A percentile compares a stretch with the other conserved stretches of the same genome.
Conservation (phyloP, 257 asterid species). For the Solanum virginianum region DNA sequence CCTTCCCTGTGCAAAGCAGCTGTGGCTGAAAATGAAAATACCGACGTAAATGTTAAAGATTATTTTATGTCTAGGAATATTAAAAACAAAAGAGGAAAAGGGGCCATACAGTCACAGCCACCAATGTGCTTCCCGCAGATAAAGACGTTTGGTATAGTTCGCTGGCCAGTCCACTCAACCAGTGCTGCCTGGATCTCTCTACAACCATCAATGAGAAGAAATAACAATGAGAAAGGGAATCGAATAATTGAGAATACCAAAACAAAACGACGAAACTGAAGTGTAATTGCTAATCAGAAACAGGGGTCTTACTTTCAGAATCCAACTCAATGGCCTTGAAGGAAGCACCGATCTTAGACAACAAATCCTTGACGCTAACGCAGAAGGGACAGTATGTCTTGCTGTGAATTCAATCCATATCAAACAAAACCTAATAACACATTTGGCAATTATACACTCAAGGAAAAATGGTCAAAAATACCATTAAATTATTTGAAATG, state of each 20-base stretch:
- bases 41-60: no score
- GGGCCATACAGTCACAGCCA: conserved; percentile 66
- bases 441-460: no score
- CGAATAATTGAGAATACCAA: no score
- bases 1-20: conserved; percentile 46
- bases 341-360: conserved; percentile 51
- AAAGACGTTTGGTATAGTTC: conserved; percentile 81
- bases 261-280: not conserved
- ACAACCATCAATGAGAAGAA: conserved; percentile 1
- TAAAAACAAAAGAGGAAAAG: not conserved
- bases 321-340: conserved; percentile 67
- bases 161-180: conserved; percentile 60
- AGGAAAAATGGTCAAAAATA: no score
- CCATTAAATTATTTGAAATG: no score
- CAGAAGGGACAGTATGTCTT: conserved; percentile 73
- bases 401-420: conserved; percentile 30
- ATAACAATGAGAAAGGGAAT: not conserved
- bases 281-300: not conserved
- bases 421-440: not conserved
- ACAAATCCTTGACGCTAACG: conserved; percentile 59
- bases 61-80: not conserved
- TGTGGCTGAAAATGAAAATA: conserved; percentile 38
- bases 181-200: conserved; percentile 64
- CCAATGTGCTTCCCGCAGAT: conserved; percentile 86
- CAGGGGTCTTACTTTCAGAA: conserved; percentile 37